These are phyloP conservation scores for Tolypocladium inflatum DNA, from an alignment of 2,329 filamentous ascomycete genomes.

Conservation along the genomic window DNA sequence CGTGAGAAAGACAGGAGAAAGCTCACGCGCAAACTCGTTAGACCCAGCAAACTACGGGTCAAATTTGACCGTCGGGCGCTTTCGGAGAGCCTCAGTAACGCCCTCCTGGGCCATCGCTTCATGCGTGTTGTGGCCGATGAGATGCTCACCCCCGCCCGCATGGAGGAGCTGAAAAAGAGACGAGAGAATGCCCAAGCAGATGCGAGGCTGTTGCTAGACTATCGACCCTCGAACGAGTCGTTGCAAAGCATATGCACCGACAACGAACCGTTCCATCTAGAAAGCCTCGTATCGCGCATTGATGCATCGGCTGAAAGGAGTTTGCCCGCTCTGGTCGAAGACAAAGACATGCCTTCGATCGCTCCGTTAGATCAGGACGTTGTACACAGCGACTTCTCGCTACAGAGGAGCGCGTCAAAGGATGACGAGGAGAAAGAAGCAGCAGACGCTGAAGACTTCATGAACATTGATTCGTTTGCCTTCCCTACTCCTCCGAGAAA, in stretches of 20 bases:
- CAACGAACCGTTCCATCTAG: constrained; percentile 38
- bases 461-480: not conserved
- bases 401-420: not conserved
- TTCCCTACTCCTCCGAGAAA: constrained; percentile 9
- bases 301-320: constrained; percentile 20
- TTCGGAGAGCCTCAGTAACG: constrained; percentile 46
- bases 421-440: constrained; percentile 2
- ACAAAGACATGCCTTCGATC: not conserved
- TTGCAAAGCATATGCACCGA: constrained; percentile 12
- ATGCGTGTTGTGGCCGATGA: constrained; percentile 48
- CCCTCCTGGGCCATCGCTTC: constrained; percentile 46
- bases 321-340: not conserved
- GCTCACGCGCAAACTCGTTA: not conserved
- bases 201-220: constrained; percentile 7
- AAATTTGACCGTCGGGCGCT: constrained; percentile 38
- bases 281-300: constrained; percentile 34
- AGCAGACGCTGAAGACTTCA: not conserved
- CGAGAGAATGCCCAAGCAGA: constrained; percentile 15
- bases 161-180: constrained; percentile 34
- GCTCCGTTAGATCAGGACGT: constrained; percentile 11
- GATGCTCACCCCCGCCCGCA: constrained; percentile 43
- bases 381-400: constrained; percentile 13
- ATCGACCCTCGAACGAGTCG: constrained; percentile 14
- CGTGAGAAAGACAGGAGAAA: not conserved
- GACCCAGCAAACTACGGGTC: constrained; percentile 1